phyloP scores from a whole-genome alignment of 2,329 filamentous ascomycete genomes.

The Fusarium brachygibbosum region DNA sequence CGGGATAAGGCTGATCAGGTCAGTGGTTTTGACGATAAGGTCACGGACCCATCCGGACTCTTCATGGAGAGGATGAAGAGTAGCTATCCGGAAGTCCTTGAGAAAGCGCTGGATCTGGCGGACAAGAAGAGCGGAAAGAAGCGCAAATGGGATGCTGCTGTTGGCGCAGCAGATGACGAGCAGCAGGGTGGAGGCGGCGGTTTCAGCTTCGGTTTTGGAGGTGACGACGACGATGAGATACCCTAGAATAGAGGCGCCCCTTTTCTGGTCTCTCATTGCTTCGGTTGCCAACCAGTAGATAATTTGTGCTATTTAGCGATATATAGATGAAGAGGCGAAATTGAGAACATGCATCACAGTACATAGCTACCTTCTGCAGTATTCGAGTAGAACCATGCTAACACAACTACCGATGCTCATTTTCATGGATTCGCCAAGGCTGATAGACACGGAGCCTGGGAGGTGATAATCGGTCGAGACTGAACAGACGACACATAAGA shows the following conservation, averaged over 20 bases:
- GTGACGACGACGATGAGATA: constrained; percentile 63
- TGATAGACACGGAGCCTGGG: not conserved
- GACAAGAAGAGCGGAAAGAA: constrained; percentile 77
- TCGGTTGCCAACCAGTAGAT: constrained; percentile 5
- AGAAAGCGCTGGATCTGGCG: constrained; percentile 73
- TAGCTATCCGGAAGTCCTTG: constrained; percentile 75
- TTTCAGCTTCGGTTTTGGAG: constrained; percentile 70
- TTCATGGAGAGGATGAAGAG: constrained; percentile 78
- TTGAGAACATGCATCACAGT: not conserved
- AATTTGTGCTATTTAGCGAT: constrained; percentile 12
- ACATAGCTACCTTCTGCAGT: too few relatives aligned
- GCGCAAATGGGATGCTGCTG: constrained; percentile 87
- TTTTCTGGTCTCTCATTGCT: constrained; percentile 6
- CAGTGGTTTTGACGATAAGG: constrained; percentile 82
- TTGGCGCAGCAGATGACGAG: constrained; percentile 58
- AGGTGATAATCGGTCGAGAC: constrained; percentile 1
- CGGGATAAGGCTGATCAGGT: constrained; percentile 86
- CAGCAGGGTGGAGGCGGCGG: constrained; percentile 51
- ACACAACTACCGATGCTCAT: not conserved
- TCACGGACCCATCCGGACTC: constrained; percentile 79
- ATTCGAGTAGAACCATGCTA: not conserved
- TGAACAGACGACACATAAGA: constrained; percentile 2
- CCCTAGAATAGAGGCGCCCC: constrained; percentile 48
- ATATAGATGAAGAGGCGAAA: constrained; percentile 9
- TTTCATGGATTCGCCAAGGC: not conserved